These are phyloP conservation scores for Tetragonia tetragonoides DNA, from an alignment of 148 eudicot species.

Conservation along the genomic window DNA sequence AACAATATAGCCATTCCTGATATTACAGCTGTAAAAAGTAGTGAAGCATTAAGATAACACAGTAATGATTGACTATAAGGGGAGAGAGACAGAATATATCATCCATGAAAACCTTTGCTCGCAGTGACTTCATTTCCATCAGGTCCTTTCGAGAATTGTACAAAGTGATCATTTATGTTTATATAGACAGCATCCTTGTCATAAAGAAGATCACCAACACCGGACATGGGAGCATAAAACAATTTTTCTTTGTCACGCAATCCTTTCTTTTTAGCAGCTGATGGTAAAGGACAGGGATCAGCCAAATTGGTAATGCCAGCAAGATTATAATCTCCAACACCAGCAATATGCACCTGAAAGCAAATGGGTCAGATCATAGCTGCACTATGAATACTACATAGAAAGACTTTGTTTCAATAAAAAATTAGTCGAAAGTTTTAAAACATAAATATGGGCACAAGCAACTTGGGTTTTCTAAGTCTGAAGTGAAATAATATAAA, in stretches of 20 bases:
- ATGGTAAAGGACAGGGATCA: conserved; percentile 97
- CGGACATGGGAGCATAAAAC: conserved; percentile 98
- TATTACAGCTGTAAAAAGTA: neutral
- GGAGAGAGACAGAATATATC: neutral
- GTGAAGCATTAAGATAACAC: conserved; percentile 1
- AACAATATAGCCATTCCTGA: neutral
- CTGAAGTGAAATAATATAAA: neutral
- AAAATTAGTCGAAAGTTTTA: neutral
- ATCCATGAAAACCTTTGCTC: conserved; percentile 42
- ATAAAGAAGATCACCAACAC: conserved; percentile 83
- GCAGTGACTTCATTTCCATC: conserved; percentile 42
- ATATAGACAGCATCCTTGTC: conserved; percentile 95
- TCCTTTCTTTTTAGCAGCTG: conserved; percentile 97
- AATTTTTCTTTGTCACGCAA: conserved; percentile 92
- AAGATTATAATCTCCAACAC: conserved; percentile 82
- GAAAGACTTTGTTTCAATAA: neutral
- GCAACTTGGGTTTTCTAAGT: neutral
- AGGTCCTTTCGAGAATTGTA: conserved; percentile 78
- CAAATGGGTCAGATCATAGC: neutral
- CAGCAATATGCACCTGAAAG: conserved; percentile 87
- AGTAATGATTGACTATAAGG: neutral
- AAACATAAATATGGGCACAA: neutral
- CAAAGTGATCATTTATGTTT: conserved; percentile 82
- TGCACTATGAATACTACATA: neutral
- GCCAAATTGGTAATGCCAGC: conserved; percentile 68